These are phyloP conservation scores for Anthostomella pinea DNA, from an alignment of 2,329 filamentous ascomycete species.

Conservation along the genomic window DNA sequence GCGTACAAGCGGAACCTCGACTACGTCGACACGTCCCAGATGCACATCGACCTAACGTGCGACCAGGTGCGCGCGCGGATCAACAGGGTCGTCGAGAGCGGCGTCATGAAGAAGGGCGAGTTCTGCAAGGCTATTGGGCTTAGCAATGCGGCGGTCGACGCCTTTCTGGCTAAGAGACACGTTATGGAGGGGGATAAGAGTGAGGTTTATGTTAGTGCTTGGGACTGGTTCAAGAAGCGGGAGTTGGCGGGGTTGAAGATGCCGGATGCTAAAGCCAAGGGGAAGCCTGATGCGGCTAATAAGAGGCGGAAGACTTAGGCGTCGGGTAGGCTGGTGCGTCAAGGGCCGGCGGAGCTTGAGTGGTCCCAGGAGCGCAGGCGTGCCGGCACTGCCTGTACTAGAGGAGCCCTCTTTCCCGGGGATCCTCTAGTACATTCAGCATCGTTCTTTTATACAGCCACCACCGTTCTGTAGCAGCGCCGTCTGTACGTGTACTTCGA, in stretches of 20 bases:
- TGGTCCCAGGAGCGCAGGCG: too few relatives aligned
- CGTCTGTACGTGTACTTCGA: conserved; percentile 62
- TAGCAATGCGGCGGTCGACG: conserved; percentile 6
- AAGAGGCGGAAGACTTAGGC: conserved; percentile 12
- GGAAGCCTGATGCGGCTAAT: too few relatives aligned
- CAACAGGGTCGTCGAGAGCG: conserved; percentile 16
- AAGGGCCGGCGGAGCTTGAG: too few relatives aligned
- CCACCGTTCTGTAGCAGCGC: too few relatives aligned
- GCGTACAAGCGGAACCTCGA: conserved; percentile 22
- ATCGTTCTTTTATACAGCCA: too few relatives aligned
- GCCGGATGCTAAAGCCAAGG: conserved; percentile 18
- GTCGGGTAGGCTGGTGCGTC: too few relatives aligned
- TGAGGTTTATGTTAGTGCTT: conserved; percentile 9
- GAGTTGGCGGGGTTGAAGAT: conserved; percentile 18
- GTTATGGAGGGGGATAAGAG: conserved; percentile 5
- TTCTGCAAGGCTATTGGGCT: conserved; percentile 13
- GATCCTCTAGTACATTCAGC: too few relatives aligned
- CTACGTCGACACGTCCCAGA: conserved; percentile 2
- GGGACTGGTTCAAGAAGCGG: conserved; percentile 19
- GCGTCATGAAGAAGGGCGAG: conserved; percentile 20
- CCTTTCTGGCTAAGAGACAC: conserved; percentile 12
- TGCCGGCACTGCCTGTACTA: too few relatives aligned
- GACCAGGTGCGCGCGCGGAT: conserved; percentile 13
- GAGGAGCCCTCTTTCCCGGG: too few relatives aligned
- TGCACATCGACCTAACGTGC: conserved; percentile 8